A percentile compares a stretch with the other conserved stretches of the same genome.
phyloP scores from a whole-genome alignment of 176 grass and related monocot genomes.

The Triticum dicoccoides region DNA sequence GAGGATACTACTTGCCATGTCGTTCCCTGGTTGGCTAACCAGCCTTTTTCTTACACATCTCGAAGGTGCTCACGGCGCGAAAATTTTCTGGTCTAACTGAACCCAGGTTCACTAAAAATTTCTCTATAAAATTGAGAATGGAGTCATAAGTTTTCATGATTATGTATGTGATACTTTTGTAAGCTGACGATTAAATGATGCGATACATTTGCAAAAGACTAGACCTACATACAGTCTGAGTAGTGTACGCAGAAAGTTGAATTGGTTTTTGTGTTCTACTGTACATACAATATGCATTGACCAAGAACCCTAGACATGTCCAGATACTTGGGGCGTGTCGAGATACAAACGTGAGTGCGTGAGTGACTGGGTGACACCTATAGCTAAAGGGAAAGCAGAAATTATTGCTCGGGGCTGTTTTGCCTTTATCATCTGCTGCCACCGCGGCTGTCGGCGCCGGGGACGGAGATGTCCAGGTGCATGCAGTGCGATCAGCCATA shows the following conservation, averaged over 20 bases:
- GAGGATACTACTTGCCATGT: too few relatives aligned
- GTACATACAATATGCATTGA: not conserved
- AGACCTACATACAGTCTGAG: not conserved
- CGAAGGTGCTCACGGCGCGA: too few relatives aligned
- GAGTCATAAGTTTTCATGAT: too few relatives aligned
- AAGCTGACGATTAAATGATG: too few relatives aligned
- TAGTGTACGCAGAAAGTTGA: not conserved
- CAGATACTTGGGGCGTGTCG: not conserved
- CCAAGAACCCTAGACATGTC: not conserved
- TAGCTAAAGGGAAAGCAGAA: not conserved
- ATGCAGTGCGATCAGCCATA: not conserved
- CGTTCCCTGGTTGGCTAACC: too few relatives aligned
- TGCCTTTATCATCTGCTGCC: not conserved
- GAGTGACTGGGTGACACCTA: conserved; percentile 29
- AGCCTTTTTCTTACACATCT: too few relatives aligned
- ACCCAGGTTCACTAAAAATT: too few relatives aligned
- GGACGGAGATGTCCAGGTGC: not conserved
- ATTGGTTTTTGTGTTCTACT: not conserved
- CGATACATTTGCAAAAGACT: too few relatives aligned
- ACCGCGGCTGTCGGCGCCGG: not conserved
- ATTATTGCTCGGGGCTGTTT: not conserved
- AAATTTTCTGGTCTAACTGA: too few relatives aligned
- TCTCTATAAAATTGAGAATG: too few relatives aligned
- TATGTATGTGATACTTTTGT: too few relatives aligned
- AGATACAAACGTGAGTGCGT: conserved; percentile 24